These are phyloP conservation scores for Termitomyces sp. DNA, from an alignment of 768 basidiomycete genomes.

Conservation along the genomic window DNA sequence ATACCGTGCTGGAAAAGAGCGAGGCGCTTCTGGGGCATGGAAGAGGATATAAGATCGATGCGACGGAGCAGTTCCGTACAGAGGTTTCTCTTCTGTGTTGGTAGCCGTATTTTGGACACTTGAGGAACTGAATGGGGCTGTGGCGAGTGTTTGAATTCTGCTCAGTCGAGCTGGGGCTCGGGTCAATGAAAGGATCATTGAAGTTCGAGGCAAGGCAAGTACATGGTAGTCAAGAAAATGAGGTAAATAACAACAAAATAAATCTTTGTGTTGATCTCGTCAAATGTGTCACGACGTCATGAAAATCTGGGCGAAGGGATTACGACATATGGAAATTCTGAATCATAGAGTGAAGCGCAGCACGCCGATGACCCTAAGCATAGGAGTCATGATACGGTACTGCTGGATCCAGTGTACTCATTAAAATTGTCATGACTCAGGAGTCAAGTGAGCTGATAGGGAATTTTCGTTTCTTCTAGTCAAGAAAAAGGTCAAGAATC, in stretches of 20 bases:
- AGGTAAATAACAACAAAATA: background rate
- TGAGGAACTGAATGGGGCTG: background rate
- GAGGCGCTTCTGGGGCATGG: slow-evolving; percentile 43
- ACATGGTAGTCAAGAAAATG: background rate
- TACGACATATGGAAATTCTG: no score
- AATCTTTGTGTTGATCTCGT: background rate
- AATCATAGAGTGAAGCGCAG: no score
- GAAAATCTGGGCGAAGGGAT: background rate
- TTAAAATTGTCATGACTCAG: background rate
- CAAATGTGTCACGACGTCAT: background rate
- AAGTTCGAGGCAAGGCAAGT: background rate
- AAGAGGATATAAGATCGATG: slow-evolving; percentile 56
- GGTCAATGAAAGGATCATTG: background rate
- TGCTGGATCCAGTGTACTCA: background rate
- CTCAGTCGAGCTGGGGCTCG: background rate
- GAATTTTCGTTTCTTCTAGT: no score
- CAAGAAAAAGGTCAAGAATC: no score
- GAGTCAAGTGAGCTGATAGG: background rate
- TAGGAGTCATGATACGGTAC: no score
- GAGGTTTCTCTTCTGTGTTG: background rate
- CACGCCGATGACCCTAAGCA: no score
- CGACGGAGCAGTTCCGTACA: slow-evolving; percentile 47
- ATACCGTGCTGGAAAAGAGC: slow-evolving; percentile 40
- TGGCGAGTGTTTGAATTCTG: background rate
- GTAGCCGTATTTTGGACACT: background rate